A percentile compares a stretch with the other conserved stretches of the same genome.
Evolutionary conservation across 352 stramenopile species (phyloP).

Genomic region (Globisporangium polare): DNA sequence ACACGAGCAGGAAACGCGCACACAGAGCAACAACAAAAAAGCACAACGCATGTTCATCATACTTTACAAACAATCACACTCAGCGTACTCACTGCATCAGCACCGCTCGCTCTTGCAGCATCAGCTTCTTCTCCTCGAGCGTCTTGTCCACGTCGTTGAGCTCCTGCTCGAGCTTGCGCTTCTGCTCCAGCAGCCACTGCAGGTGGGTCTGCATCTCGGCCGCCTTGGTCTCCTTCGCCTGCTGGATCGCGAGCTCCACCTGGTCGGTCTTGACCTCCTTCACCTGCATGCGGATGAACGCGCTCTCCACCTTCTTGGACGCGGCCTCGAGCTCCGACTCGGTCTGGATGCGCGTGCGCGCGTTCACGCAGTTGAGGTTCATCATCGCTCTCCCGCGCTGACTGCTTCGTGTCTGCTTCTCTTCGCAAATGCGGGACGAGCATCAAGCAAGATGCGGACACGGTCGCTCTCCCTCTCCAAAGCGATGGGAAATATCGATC

Average conservation of each 20-base stretch:
- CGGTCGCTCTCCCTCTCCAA: conserved; percentile 11
- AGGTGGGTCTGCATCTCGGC: conserved; percentile 50
- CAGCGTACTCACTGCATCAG: neutral
- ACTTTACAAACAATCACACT: neutral
- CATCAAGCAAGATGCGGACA: neutral
- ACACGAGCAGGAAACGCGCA: neutral
- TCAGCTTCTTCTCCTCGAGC: conserved; percentile 51
- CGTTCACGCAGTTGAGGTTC: conserved; percentile 69
- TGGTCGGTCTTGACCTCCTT: conserved; percentile 41
- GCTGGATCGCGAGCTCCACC: conserved; percentile 36
- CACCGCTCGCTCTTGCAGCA: conserved; percentile 39
- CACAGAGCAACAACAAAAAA: conserved; percentile 10
- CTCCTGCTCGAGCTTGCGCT: conserved; percentile 42
- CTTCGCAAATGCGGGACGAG: too few species aligned
- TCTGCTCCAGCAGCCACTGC: conserved; percentile 49
- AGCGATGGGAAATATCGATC: conserved; percentile 10
- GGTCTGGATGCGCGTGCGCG: conserved; percentile 39
- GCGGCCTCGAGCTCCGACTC: conserved; percentile 67
- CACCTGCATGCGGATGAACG: conserved; percentile 54
- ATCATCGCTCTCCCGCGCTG: conserved; percentile 21
- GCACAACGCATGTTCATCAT: neutral
- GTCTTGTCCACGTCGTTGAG: conserved; percentile 39
- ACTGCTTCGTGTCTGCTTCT: conserved; percentile 1
- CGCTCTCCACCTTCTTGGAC: conserved; percentile 57
- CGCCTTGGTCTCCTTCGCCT: conserved; percentile 27